Evolutionary conservation across 192 early-diverging fungal genomes (phyloP), one percentile per base, ranked within the genome.

Genomic region (Gonapodya sp.): DNA sequence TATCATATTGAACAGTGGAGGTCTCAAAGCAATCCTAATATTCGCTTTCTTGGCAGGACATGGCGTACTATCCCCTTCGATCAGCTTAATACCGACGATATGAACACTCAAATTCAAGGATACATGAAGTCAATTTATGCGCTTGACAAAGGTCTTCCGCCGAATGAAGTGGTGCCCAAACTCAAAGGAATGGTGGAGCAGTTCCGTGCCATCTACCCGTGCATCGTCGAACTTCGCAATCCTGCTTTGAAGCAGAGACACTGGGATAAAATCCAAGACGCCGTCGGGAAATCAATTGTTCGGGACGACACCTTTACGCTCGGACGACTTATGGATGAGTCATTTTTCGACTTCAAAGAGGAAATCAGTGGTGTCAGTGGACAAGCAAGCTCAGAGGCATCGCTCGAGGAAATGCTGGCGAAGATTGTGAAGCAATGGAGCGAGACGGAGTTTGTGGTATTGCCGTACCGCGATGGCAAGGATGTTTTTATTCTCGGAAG

Each of bases 381-480:
- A 73, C 82, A 89, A 14, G 91, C 91, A 0, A 91, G 89, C 0
- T 91, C 91, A 79, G 91, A 92, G 82, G 79, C 91, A 35, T 85
- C 87, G 30, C 91, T 92, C 89, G 91, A 92, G 81, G 91, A 92
- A 74, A 87, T 91, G n/a, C 83, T 92, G 72, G 90, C 91, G 78
- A 89, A 91, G 78, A 83, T 92, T 18, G 83, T 84, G 14, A 92
- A 92, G 78, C 91, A 88, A 1, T 92, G 91, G 91, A 74, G 82
- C 30, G 85, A 82, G 0, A 91, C 91, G 87, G 90, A 91, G 80
- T 91, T 91, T 78, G 88, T 88, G 1, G 90, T 91, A 82, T 88
- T 91, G 81, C 82, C 86, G 31, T 88, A 91, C 82, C 88, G 89
- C 78, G 73, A 86, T 36, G 84, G 87, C 2, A 82, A 87, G 64